These are phyloP conservation scores for Danielia reshetovae DNA, from an alignment of 805 yeast genomes.

Conservation along the genomic window DNA sequence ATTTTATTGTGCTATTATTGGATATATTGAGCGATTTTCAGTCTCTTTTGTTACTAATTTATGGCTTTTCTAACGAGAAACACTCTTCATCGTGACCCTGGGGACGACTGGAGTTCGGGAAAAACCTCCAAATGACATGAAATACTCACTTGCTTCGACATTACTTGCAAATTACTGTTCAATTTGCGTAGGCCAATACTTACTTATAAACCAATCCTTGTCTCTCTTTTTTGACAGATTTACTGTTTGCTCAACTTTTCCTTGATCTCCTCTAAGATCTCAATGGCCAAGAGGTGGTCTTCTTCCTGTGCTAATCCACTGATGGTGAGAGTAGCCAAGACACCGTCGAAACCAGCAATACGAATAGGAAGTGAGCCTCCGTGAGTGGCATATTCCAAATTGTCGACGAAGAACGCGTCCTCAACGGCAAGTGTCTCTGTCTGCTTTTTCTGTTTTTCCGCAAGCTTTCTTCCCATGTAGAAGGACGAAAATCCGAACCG, in stretches of 20 bases:
- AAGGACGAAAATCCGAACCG: conserved; percentile 48
- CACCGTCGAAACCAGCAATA: conserved; percentile 28
- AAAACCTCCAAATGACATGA: too few species aligned
- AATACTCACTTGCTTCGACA: too few species aligned
- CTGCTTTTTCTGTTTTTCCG: conserved; percentile 23
- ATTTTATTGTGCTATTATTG: too few species aligned
- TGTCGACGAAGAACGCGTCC: conserved; percentile 35
- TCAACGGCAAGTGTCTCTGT: conserved; percentile 23
- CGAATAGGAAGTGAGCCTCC: conserved; percentile 57
- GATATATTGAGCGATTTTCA: too few species aligned
- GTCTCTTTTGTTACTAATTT: too few species aligned
- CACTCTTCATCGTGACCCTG: too few species aligned
- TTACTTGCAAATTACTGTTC: too few species aligned
- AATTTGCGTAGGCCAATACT: too few species aligned
- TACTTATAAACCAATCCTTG: too few species aligned
- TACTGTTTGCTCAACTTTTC: neutral
- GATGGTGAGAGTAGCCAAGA: conserved; percentile 48
- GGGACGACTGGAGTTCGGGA: too few species aligned
- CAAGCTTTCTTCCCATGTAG: conserved; percentile 43
- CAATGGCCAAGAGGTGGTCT: conserved; percentile 48
- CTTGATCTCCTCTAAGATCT: conserved; percentile 20
- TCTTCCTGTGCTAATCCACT: conserved; percentile 55
- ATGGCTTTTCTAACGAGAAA: too few species aligned
- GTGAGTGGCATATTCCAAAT: conserved; percentile 45
- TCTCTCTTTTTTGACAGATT: too few species aligned